These are phyloP conservation scores for Pulicaria dysenterica DNA, from an alignment of 129 eudicot species.

Conservation along the genomic window DNA sequence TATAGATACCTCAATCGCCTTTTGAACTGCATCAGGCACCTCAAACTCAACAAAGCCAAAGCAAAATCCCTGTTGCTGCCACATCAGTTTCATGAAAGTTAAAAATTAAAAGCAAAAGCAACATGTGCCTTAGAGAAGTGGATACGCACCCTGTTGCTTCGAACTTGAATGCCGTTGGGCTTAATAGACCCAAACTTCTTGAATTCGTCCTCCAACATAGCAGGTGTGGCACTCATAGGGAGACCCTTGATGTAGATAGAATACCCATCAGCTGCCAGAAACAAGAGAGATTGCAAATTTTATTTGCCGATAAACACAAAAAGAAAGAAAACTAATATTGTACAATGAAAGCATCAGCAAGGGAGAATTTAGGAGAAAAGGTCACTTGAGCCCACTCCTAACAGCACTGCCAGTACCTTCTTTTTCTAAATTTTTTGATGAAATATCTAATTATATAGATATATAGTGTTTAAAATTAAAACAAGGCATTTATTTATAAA, in stretches of 20 bases:
- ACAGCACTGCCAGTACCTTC: too few relatives aligned
- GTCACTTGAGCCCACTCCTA: too few relatives aligned
- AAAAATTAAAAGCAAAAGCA: neutral
- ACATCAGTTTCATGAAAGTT: constrained; percentile 25
- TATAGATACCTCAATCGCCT: constrained; percentile 78
- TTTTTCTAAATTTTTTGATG: too few relatives aligned
- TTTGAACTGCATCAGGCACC: constrained; percentile 67
- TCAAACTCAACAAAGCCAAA: constrained; percentile 99
- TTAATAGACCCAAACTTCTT: constrained; percentile 79
- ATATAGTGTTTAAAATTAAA: too few relatives aligned
- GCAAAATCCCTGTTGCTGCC: constrained; percentile 80
- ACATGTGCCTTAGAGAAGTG: neutral
- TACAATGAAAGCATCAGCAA: neutral
- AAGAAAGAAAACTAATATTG: neutral
- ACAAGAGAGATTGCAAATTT: neutral
- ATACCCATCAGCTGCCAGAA: constrained; percentile 65
- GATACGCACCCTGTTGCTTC: constrained; percentile 66
- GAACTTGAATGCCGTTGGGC: constrained; percentile 86
- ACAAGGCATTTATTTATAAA: neutral
- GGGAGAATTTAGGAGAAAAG: neutral
- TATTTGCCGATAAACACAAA: neutral
- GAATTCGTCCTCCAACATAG: constrained; percentile 62
- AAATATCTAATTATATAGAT: too few relatives aligned
- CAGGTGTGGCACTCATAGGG: constrained; percentile 63
- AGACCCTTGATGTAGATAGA: constrained; percentile 70